These are phyloP conservation scores for Hygrocybe coccinea DNA, from an alignment of 768 basidiomycete species.

Conservation along the genomic window DNA sequence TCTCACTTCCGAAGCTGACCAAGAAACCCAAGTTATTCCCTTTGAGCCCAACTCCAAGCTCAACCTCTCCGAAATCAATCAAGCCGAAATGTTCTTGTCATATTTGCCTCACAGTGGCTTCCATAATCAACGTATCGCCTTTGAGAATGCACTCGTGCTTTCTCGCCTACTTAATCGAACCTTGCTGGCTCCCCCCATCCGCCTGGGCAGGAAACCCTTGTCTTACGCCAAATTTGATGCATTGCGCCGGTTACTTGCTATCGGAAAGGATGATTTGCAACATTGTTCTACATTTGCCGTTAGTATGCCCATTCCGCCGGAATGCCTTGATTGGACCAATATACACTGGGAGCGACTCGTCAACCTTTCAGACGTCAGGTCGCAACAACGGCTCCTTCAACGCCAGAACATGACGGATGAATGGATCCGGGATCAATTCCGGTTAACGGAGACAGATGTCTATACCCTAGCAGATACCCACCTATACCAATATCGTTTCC, in stretches of 20 bases:
- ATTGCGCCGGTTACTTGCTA: slow-evolving; percentile 41
- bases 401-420: slow-evolving; percentile 46
- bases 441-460: slow-evolving; percentile 37
- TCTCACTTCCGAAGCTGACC: slow-evolving; percentile 19
- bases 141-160: slow-evolving; percentile 80
- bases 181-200: slow-evolving; percentile 70
- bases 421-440: slow-evolving; percentile 44
- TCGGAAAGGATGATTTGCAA: slow-evolving; percentile 45
- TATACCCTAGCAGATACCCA: slow-evolving; percentile 47
- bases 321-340: slow-evolving; percentile 61
- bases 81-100: slow-evolving; percentile 49
- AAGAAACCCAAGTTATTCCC: slow-evolving; percentile 34
- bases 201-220: slow-evolving; percentile 57
- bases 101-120: slow-evolving; percentile 83
- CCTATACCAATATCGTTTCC: slow-evolving; percentile 62
- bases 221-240: slow-evolving; percentile 54
- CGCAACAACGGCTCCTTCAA: slow-evolving; percentile 41
- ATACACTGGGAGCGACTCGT: slow-evolving; percentile 71
- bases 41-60: slow-evolving; percentile 19
- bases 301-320: slow-evolving; percentile 38
- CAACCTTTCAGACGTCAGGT: slow-evolving; percentile 40
- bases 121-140: slow-evolving; percentile 81
- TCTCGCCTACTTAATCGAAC: slow-evolving; percentile 68
- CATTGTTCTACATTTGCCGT: slow-evolving; percentile 45
- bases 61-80: slow-evolving; percentile 14